Evolutionary conservation across 805 yeast species (phyloP).

Genomic region (Tetrapisispora phaffii): DNA sequence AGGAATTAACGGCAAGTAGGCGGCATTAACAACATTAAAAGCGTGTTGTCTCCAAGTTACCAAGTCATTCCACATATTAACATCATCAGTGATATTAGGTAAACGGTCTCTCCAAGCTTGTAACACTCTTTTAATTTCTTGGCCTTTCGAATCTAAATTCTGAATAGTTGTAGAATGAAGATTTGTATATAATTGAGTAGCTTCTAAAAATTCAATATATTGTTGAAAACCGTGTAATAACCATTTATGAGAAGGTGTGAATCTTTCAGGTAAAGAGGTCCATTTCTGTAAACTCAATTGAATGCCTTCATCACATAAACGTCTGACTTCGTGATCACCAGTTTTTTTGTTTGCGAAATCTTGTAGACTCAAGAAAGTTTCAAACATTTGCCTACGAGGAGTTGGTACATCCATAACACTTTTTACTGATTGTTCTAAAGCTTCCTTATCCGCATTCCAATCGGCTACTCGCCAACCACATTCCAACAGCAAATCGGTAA

Average conservation of each 20-base stretch:
- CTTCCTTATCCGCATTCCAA: conserved; percentile 92
- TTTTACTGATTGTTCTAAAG: conserved; percentile 86
- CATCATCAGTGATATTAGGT: conserved; percentile 96
- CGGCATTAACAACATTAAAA: conserved; percentile 88
- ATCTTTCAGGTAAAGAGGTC: conserved; percentile 72
- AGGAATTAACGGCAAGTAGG: conserved; percentile 86
- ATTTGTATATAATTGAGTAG: conserved; percentile 85
- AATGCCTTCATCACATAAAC: conserved; percentile 90
- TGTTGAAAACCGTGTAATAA: conserved; percentile 92
- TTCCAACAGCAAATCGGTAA: conserved; percentile 86
- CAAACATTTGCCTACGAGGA: conserved; percentile 91
- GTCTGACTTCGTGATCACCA: conserved; percentile 72
- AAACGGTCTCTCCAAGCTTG: conserved; percentile 98
- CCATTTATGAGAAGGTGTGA: conserved; percentile 78
- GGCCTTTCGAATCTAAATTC: conserved; percentile 84
- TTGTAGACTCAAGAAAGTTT: conserved; percentile 86
- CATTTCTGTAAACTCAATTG: conserved; percentile 86
- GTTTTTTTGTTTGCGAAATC: conserved; percentile 88
- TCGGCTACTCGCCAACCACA: conserved; percentile 99
- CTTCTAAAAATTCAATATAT: conserved; percentile 94
- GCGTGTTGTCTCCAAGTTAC: conserved; percentile 99
- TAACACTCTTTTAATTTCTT: conserved; percentile 84
- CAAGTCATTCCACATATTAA: conserved; percentile 92
- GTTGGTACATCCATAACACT: conserved; percentile 98
- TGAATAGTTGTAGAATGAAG: conserved; percentile 84